Base-by-base conservation (phyloP, 164 flowering plant species). In the Annona cherimola region DNA sequence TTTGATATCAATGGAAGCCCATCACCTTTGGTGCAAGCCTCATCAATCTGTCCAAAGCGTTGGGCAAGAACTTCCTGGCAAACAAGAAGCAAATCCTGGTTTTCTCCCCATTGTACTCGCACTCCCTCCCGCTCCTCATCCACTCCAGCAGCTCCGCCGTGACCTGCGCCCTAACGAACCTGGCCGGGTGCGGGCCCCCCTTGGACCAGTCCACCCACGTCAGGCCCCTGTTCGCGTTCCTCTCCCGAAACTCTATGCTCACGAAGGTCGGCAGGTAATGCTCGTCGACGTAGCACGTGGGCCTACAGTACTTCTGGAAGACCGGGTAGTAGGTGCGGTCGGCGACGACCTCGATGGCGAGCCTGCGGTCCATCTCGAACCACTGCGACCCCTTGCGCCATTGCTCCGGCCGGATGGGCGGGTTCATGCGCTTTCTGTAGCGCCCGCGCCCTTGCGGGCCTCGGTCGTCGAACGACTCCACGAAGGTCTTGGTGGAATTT, bases 301-400 rank as follows among this genome's bases (percentile, higher is more conserved):
- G 73, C 66, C 5, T 59, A 44, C 64, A 70, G 43, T 39, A 44
- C 59, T 35, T 78, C 35, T 78, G 80, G 72, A 88, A 90, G 1
- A 76, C 4, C 0, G 77, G 79, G 55, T 82, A 86, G 60, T 87
- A 87, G 5, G 19, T 77, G 0, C 11, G n/a, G 63, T 90, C 92
- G 0, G 89, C 76, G 4, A 87, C 74, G 1, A 86, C 76, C 71
- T 84, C 84, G 0, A 81, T 1, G 11, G 96, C 96, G 0, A 87
- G 77, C 2, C 72, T 39, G 1, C 93, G 81, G 68, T 84, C 88
- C 75, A 87, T 79, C 39, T 80, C 86, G 66, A 88, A 90, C 95
- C 95, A 90, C 69, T 90, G 95, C 0, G 89, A 80, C 26, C 96
- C 96, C 55, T 90, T 90, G 42, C 91, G 69, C 96, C 96, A 90